phyloP scores from a whole-genome alignment of 148 eudicot species.

The Amaranthus cruentus region DNA sequence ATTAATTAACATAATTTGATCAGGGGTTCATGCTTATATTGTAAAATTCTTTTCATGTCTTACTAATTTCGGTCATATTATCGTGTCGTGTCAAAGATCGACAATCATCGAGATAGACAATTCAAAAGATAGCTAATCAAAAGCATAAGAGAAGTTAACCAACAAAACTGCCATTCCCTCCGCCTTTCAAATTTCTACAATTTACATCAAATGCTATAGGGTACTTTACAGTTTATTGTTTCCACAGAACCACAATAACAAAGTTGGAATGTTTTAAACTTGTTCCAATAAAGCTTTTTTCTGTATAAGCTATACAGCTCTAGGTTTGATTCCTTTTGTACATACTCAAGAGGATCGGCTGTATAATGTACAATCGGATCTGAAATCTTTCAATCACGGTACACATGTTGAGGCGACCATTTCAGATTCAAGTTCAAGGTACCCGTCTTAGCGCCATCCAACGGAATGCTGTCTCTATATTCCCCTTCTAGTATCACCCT shows the following conservation, averaged over 20 bases:
- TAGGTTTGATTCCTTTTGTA: slow-evolving; percentile 12
- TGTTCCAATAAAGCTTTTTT: slow-evolving; percentile 2
- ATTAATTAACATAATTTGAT: no score
- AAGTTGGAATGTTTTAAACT: not conserved
- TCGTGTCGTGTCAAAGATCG: no score
- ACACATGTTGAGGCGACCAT: slow-evolving; percentile 88
- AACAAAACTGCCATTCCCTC: slow-evolving; percentile 7
- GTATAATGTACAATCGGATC: slow-evolving; percentile 16
- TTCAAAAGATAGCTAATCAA: no score
- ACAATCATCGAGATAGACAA: no score
- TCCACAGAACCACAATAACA: not conserved
- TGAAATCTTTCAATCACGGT: slow-evolving; percentile 43
- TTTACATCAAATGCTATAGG: slow-evolving; percentile 12
- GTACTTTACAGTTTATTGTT: not conserved
- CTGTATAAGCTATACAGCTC: slow-evolving; percentile 2
- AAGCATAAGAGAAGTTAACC: not conserved
- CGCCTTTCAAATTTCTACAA: not conserved
- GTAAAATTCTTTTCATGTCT: no score
- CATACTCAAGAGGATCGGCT: slow-evolving; percentile 12
- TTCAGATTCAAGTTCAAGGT: slow-evolving; percentile 57
- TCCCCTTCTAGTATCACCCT: slow-evolving; percentile 86
- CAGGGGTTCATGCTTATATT: no score
- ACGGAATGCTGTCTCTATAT: slow-evolving; percentile 57
- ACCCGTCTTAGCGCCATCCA: slow-evolving; percentile 81
- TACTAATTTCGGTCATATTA: no score